Evolutionary conservation across 106 monocot genomes (phyloP), one percentile per base, ranked within the genome.

Genomic region (Triglochin maritima): DNA sequence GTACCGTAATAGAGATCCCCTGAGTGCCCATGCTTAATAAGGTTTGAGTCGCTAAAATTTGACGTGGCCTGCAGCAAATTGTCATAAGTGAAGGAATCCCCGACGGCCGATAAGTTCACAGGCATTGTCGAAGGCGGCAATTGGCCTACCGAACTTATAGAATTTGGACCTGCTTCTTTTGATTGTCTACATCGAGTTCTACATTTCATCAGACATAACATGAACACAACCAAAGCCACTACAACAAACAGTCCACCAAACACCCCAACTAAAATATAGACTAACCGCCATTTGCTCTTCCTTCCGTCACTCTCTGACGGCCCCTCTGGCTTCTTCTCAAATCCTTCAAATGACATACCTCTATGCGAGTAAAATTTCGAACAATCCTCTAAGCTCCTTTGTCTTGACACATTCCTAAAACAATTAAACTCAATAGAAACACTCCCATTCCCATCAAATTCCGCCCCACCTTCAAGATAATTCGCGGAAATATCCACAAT

Each of bases 21-120:
- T 3, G 89, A 87, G 47, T 94, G 84, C 9, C 94, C 94, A 7
- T 77, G 80, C 17, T 83, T 86, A 59, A 94, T 89, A 15, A 94
- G 82, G 60, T 89, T 87, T 15, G 46, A n/a, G 12, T 89, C 84
- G 5, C 68, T 74, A n/a, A 94, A 94, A 15, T 79, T 61, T 9
- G 71, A 50, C 0, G 94, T 89, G 0, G 82, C 84, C 45, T 56
- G 76, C 17, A 75, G 59, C 71, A 94, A 64, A 29, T 83, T 82
- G 49, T 84, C 82, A 70, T 79, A 81, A 6, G 80, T 81, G 77
- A 81, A 89, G 2, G 80, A 71, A 56, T 89, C 89, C n/a, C 93
- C 93, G 5, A 89, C 80, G 6, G 68, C 68, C 2, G 89, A 73
- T 29, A 81, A 64, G 43, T 68, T 87, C 49, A 77, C 73, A 3